phyloP scores from a whole-genome alignment of 768 basidiomycete species.

The Boletus subcaerulescens region DNA sequence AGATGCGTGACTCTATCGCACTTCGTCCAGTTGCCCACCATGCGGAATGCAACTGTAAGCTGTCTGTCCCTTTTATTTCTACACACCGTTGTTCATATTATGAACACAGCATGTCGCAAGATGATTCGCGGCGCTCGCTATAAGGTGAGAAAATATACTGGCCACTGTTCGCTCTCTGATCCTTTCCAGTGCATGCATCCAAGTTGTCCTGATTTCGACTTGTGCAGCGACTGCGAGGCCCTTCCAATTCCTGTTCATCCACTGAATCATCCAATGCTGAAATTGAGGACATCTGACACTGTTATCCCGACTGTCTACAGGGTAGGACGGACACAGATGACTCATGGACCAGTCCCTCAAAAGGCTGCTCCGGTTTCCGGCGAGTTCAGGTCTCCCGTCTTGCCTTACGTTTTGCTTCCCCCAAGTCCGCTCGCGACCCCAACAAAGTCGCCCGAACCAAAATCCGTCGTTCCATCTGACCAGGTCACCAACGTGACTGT shows the following conservation, averaged over 20 bases:
- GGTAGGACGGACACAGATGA: conserved; percentile 16
- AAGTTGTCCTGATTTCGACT: conserved; percentile 75
- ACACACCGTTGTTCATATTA: neutral
- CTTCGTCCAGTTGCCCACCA: conserved; percentile 37
- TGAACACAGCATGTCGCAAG: conserved; percentile 40
- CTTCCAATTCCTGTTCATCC: conserved; percentile 78
- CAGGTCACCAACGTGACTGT: neutral
- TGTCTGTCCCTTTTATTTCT: neutral
- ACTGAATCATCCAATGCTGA: conserved; percentile 65
- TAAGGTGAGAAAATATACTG: conserved; percentile 47
- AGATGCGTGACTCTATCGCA: conserved; percentile 31
- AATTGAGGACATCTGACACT: conserved; percentile 57
- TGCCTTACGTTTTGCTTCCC: neutral
- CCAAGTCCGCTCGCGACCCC: neutral
- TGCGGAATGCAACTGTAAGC: conserved; percentile 58
- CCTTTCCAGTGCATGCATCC: conserved; percentile 71
- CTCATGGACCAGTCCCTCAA: neutral
- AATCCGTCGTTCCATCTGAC: neutral
- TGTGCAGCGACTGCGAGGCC: conserved; percentile 78
- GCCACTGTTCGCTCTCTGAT: neutral
- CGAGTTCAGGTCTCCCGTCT: neutral
- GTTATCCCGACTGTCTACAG: conserved; percentile 44
- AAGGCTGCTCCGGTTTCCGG: neutral
- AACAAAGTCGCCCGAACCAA: neutral
- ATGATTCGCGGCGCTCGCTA: conserved; percentile 63